Evolutionary conservation across 2,329 filamentous ascomycete genomes (phyloP).

Genomic region (Aspergillus uvarum): DNA sequence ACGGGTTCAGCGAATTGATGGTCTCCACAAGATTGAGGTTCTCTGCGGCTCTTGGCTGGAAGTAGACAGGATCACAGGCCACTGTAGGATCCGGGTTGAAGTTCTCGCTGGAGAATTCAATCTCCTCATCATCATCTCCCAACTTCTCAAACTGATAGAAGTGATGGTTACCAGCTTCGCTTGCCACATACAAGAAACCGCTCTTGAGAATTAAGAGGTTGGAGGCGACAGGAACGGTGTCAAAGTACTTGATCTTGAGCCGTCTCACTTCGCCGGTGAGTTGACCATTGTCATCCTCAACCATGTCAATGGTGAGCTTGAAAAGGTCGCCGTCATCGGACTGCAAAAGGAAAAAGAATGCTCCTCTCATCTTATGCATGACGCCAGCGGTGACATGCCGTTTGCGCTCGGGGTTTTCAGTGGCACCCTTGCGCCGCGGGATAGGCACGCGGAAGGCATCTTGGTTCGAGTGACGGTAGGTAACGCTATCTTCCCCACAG

Average conservation of each 20-base stretch:
- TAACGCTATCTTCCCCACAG: constrained; percentile 90
- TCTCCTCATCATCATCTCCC: constrained; percentile 89
- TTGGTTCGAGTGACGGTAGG: constrained; percentile 95
- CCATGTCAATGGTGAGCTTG: constrained; percentile 91
- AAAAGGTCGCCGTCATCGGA: constrained; percentile 98
- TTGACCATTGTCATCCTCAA: constrained; percentile 73
- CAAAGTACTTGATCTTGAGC: constrained; percentile 95
- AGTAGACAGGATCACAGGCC: constrained; percentile 76
- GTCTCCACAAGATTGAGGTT: constrained; percentile 84
- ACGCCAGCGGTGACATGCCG: constrained; percentile 83
- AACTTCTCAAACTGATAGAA: constrained; percentile 98
- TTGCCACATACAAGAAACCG: constrained; percentile 89
- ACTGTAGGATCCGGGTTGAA: constrained; percentile 74
- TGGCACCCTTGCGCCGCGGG: constrained; percentile 79
- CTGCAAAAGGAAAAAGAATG: constrained; percentile 96
- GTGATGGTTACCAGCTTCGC: constrained; percentile 87
- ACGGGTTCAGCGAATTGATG: constrained; percentile 84
- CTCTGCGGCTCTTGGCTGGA: constrained; percentile 73
- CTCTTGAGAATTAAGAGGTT: constrained; percentile 92
- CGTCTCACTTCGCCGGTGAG: constrained; percentile 76
- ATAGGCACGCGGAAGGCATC: constrained; percentile 86
- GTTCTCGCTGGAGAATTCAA: constrained; percentile 79
- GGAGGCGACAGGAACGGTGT: constrained; percentile 85
- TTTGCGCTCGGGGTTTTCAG: constrained; percentile 89
- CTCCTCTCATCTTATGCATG: constrained; percentile 96